Conservation (phyloP, 2,329 filamentous ascomycete species). For the Alternaria ventricosa region DNA sequence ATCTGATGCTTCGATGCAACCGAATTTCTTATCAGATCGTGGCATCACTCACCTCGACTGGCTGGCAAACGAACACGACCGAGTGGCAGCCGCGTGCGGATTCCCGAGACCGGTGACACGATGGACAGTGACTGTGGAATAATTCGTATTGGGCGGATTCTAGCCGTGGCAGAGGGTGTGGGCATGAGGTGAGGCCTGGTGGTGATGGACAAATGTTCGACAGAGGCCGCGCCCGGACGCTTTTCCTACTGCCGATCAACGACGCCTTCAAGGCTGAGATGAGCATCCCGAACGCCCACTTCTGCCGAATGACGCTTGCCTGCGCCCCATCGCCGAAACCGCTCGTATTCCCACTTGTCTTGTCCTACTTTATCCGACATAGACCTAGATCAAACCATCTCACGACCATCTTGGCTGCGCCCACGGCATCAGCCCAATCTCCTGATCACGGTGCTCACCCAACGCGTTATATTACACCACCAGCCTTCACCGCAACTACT, state of each 20-base stretch:
- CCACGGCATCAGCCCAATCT: neutral
- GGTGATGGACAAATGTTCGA: constrained; percentile 16
- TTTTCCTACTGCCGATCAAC: constrained; percentile 14
- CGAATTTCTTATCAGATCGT: constrained; percentile 40
- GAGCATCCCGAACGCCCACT: constrained; percentile 11
- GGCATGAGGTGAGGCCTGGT: constrained; percentile 16
- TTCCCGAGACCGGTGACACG: constrained; percentile 15
- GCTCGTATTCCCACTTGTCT: neutral
- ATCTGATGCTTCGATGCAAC: constrained; percentile 18
- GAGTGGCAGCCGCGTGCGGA: constrained; percentile 21
- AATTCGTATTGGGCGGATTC: constrained; percentile 1
- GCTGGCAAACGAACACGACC: constrained; percentile 19
- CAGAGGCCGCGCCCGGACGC: constrained; percentile 6
- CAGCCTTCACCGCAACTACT: neutral
- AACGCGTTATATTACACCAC: neutral
- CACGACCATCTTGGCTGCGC: neutral
- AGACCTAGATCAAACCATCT: neutral
- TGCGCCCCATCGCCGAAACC: constrained; percentile 7
- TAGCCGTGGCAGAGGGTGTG: constrained; percentile 4
- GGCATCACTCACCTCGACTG: constrained; percentile 25
- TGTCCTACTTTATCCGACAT: constrained; percentile 15
- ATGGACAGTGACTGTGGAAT: constrained; percentile 1
- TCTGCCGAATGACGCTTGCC: constrained; percentile 12
- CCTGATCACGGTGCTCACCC: neutral
- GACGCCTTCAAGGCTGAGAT: constrained; percentile 16